These are phyloP conservation scores for Chytriomyces hyalinus DNA, from an alignment of 192 early-diverging fungal species.

Conservation along the genomic window DNA sequence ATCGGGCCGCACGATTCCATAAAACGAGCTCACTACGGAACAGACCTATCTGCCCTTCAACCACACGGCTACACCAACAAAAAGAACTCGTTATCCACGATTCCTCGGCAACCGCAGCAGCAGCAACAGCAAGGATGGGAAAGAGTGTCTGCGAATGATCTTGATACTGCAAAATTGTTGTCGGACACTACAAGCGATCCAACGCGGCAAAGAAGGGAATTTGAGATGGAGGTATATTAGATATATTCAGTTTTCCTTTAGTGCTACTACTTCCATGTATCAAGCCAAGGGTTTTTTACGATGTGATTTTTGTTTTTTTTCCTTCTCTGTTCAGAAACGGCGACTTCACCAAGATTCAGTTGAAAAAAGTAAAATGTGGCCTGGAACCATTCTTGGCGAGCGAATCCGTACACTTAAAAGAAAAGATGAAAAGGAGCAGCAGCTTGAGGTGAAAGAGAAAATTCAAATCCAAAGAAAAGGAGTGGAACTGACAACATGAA, in stretches of 20 bases:
- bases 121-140: constrained; percentile 9
- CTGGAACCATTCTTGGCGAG: constrained; percentile 18
- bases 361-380: constrained; percentile 25
- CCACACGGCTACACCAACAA: background rate
- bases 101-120: no score
- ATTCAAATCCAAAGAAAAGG: background rate
- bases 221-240: constrained; percentile 1
- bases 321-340: constrained; percentile 1
- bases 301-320: background rate
- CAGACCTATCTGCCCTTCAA: background rate
- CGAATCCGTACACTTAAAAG: background rate
- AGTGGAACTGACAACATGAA: background rate
- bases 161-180: background rate
- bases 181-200: background rate
- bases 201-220: background rate
- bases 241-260: background rate
- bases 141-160: constrained; percentile 1
- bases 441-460: constrained; percentile 10
- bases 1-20: background rate
- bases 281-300: background rate
- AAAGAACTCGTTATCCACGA: background rate
- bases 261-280: background rate
- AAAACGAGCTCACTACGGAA: constrained; percentile 4
- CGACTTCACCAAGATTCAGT: constrained; percentile 6
- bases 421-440: background rate